Evolutionary conservation across 345 rosid species (phyloP), one percentile per base, ranked within the genome.

Genomic region (Salix arbutifolia): DNA sequence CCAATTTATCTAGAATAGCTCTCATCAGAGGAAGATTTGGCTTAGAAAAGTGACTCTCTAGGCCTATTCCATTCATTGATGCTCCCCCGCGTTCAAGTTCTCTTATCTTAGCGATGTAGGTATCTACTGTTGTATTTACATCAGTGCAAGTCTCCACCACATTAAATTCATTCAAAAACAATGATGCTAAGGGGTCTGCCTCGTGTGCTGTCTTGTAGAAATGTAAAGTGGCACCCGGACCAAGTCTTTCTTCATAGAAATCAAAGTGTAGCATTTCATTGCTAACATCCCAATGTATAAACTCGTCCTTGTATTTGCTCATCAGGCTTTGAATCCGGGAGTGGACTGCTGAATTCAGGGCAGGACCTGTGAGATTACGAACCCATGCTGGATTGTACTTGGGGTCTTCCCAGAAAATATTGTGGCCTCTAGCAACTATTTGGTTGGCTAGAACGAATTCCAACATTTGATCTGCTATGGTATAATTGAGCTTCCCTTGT

Each of bases 381-480:
- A 91, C 94, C 97, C 97, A 92, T 2, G 37, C 53, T 0, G 97
- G 97, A 1, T 82, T 88, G 87, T 89, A 94, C 33, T 61, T 84
- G 0, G 97, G 98, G 71, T 91, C 90, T 81, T 94, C 98, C 97
- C 98, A 92, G 87, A 92, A 94, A 56, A 92, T 91, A 77, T 91
- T 92, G 84, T 94, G 97, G 38, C 98, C 98, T 79, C 98, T 88
- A 58, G 88, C 91, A 23, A 77, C 46, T 65, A 92, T 82, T 64
- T 82, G 77, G 84, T 86, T 89, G 4, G 88, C 86, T 73, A 92
- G 76, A 7, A 91, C 83, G 76, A 92, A 88, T 33, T 84, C 80
- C 75, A 92, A 11, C 95, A 92, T 89, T 72, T 84, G 75, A 67
- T 94, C 97, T 13, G 97, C 35, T 53, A 80, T 38, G 25, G 89